Base-by-base conservation (phyloP, 2,329 filamentous ascomycete species). In the Penicillium sp. region DNA sequence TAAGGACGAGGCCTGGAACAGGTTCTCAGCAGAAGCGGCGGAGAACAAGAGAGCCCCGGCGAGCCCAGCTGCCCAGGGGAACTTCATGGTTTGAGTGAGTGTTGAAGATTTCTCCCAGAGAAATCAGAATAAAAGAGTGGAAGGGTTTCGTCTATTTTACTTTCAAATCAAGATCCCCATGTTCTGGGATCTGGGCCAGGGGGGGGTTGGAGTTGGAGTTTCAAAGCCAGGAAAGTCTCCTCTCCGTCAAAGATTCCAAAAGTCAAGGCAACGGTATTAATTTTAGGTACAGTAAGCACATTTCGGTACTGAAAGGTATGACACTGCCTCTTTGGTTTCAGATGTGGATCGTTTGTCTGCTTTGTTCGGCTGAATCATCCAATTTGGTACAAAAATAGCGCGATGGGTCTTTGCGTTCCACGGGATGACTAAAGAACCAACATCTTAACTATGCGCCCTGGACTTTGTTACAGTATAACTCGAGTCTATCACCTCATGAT, bases 1-100 rank as follows among this genome's bases (percentile, higher is more conserved):
- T 11, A 65, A 50, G 27, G 59, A 57, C 42, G 57, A 59, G 22
- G 63, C 60, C 41, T 60, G 31, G 33, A 65, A 37, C 18, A 65
- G 23, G 25, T 56, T 42, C 41, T 44, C 51, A n/a, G 61, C 63
- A 35, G 47, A 47, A 22, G 56, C 63, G 25, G 57, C 46, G 43
- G 53, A 35, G 33, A 58, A 49, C 15, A 48, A 33, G 18, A 53
- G 7, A 29, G 50, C 42, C 33, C 51, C 59, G 41, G 58, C 45
- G 23, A 60, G 44, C 46, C 59, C 57, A 31, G 57, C 55, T 27
- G 55, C 55, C 51, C 57, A 57, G 44, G 41, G 37, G 49, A 58
- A 44, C 37, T 50, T 59, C 59, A 68, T 62, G 43, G 29, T 55
- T 23, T 18, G 23, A 42, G 37, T 11, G 29, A 31, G 26, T 40